Evolutionary conservation across 768 basidiomycete genomes (phyloP).

Genomic region (Leucocoprinus birnbaumii): DNA sequence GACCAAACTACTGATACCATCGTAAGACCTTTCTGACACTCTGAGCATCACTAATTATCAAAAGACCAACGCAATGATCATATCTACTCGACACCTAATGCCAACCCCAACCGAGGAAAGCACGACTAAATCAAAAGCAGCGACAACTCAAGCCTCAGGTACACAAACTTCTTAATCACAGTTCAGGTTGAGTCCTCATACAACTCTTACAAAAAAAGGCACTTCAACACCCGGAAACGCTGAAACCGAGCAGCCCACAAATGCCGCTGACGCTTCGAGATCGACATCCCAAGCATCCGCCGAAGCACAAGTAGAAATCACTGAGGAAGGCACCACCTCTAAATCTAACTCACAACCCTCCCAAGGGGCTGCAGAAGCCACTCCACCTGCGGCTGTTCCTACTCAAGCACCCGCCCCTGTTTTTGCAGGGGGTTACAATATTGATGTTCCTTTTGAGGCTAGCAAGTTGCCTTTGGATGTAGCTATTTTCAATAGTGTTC

Average conservation of each 20-base stretch:
- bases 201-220: constrained; percentile 3
- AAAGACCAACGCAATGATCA: constrained; percentile 88
- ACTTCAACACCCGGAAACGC: constrained; percentile 11
- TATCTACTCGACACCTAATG: constrained; percentile 82
- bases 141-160: constrained; percentile 14
- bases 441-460: constrained; percentile 83
- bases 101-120: constrained; percentile 31
- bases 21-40: constrained; percentile 29
- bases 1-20: constrained; percentile 51
- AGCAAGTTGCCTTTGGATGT: constrained; percentile 90
- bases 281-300: constrained; percentile 8
- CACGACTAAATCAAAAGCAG: constrained; percentile 20
- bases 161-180: background rate
- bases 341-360: constrained; percentile 16
- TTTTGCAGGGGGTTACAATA: constrained; percentile 45
- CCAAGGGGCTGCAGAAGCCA: constrained; percentile 13
- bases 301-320: constrained; percentile 6
- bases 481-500: constrained; percentile 87
- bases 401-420: constrained; percentile 21
- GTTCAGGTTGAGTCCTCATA: background rate
- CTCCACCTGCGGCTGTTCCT: constrained; percentile 19
- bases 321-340: background rate
- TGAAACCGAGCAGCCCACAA: constrained; percentile 5
- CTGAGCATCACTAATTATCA: constrained; percentile 1
- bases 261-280: constrained; percentile 2